phyloP scores from a whole-genome alignment of 257 asterid genomes.

The Osmanthus fragrans region DNA sequence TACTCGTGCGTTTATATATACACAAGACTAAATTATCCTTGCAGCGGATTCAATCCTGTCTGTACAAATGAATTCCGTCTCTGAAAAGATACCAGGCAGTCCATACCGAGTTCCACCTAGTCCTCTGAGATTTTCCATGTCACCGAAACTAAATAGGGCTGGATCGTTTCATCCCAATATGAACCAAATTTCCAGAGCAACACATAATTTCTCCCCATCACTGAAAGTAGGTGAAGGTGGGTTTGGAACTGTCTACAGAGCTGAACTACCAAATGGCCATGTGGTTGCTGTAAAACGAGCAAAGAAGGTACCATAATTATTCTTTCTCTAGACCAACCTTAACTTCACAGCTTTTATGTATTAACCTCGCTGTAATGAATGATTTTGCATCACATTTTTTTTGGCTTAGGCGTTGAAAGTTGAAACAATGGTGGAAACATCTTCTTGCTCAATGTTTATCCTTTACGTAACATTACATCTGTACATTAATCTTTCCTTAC shows the following conservation, averaged over 20 bases:
- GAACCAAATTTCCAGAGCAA: slow-evolving; percentile 66
- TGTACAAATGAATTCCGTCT: slow-evolving; percentile 51
- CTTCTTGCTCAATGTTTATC: too few species aligned
- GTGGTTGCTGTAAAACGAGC: slow-evolving; percentile 95
- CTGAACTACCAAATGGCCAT: slow-evolving; percentile 69
- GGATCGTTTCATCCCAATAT: slow-evolving; percentile 84
- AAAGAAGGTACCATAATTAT: slow-evolving; percentile 58
- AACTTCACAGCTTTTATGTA: slow-evolving; percentile 25
- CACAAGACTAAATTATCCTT: slow-evolving; percentile 25
- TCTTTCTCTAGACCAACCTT: slow-evolving; percentile 7
- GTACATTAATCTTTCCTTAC: too few species aligned
- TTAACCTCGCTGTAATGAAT: neutral
- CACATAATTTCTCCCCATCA: slow-evolving; percentile 77
- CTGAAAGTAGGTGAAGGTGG: slow-evolving; percentile 88
- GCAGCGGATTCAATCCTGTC: slow-evolving; percentile 66
- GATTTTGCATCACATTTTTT: neutral
- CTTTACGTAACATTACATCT: too few species aligned
- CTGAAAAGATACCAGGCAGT: slow-evolving; percentile 60
- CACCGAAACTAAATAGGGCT: slow-evolving; percentile 79
- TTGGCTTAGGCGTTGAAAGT: neutral
- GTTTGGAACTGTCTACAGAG: slow-evolving; percentile 91
- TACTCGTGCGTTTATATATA: slow-evolving; percentile 12
- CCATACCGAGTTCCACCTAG: slow-evolving; percentile 88
- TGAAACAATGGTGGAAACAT: neutral
- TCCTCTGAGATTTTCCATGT: slow-evolving; percentile 88